A percentile compares a stretch with the other conserved stretches of the same genome.
Evolutionary conservation across 768 basidiomycete genomes (phyloP).

Genomic region (Suillus cothurnatus): DNA sequence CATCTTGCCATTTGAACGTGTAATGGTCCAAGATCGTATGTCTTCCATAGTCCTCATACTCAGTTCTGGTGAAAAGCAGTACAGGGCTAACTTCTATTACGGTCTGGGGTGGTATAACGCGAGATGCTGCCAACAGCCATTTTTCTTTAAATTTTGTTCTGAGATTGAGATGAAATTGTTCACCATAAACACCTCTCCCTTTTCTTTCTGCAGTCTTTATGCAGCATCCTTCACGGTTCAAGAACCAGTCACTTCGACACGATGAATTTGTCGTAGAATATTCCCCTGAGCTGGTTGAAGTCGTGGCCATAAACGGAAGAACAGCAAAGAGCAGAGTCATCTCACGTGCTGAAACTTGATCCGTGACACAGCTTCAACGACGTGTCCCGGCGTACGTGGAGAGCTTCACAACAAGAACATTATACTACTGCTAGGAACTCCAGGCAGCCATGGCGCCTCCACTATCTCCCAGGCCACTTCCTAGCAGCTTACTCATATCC

Average conservation of each 20-base stretch:
- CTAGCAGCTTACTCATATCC: constrained; percentile 53
- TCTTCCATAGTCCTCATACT: constrained; percentile 66
- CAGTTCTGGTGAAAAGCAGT: constrained; percentile 68
- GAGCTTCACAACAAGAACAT: background rate
- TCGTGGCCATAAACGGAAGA: constrained; percentile 20
- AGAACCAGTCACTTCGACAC: constrained; percentile 13
- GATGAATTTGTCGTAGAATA: background rate
- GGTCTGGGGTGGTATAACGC: constrained; percentile 49
- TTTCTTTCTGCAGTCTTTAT: constrained; percentile 49
- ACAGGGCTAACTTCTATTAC: constrained; percentile 87
- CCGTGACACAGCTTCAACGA: background rate
- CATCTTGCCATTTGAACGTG: constrained; percentile 74
- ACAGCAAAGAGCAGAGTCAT: too few species aligned
- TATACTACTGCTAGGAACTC: too few species aligned
- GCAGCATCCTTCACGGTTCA: constrained; percentile 52
- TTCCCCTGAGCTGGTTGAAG: background rate
- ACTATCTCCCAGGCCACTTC: constrained; percentile 48
- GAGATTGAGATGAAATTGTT: constrained; percentile 9
- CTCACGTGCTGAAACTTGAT: constrained; percentile 9
- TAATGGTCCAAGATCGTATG: constrained; percentile 74
- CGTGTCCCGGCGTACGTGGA: background rate
- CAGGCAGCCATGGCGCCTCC: constrained; percentile 27
- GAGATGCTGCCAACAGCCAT: constrained; percentile 20
- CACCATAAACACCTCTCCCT: constrained; percentile 70
- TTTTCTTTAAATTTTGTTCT: constrained; percentile 28